These are phyloP conservation scores for Bipolaris zeicola DNA, from an alignment of 2,329 filamentous ascomycete genomes.

Conservation along the genomic window DNA sequence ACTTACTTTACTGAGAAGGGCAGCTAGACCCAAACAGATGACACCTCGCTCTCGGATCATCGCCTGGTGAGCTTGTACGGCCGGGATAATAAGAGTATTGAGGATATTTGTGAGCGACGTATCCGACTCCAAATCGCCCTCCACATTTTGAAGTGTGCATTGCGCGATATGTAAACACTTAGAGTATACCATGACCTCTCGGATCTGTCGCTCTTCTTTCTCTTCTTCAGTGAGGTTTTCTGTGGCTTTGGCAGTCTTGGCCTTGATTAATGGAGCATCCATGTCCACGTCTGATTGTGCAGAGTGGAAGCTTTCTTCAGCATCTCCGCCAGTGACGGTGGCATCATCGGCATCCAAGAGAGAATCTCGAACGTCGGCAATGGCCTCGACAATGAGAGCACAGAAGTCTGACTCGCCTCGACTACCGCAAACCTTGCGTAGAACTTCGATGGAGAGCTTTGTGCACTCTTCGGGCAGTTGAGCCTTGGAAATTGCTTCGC, in stretches of 20 bases:
- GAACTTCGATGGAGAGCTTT: slow-evolving; percentile 79
- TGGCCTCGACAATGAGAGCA: slow-evolving; percentile 85
- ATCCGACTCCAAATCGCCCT: slow-evolving; percentile 85
- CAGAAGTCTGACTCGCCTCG: slow-evolving; percentile 84
- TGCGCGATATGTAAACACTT: slow-evolving; percentile 97
- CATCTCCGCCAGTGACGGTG: slow-evolving; percentile 54
- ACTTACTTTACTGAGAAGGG: slow-evolving; percentile 78
- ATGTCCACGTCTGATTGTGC: slow-evolving; percentile 83
- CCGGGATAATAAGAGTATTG: slow-evolving; percentile 94
- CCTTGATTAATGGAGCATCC: slow-evolving; percentile 56
- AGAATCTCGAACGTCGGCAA: slow-evolving; percentile 95
- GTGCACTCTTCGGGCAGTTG: slow-evolving; percentile 92
- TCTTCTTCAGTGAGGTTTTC: slow-evolving; percentile 55
- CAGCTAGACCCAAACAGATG: slow-evolving; percentile 87
- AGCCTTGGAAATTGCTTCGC: slow-evolving; percentile 82
- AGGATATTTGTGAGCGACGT: slow-evolving; percentile 95
- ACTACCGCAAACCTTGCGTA: slow-evolving; percentile 81
- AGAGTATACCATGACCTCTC: slow-evolving; percentile 95
- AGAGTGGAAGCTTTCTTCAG: slow-evolving; percentile 87
- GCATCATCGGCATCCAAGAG: slow-evolving; percentile 72
- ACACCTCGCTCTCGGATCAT: slow-evolving; percentile 90
- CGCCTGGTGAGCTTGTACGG: slow-evolving; percentile 89
- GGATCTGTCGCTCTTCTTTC: slow-evolving; percentile 74
- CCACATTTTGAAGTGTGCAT: slow-evolving; percentile 94
- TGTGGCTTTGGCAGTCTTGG: slow-evolving; percentile 35